Conservation (phyloP, 164 flowering plant species). For the Magnolia sinica region DNA sequence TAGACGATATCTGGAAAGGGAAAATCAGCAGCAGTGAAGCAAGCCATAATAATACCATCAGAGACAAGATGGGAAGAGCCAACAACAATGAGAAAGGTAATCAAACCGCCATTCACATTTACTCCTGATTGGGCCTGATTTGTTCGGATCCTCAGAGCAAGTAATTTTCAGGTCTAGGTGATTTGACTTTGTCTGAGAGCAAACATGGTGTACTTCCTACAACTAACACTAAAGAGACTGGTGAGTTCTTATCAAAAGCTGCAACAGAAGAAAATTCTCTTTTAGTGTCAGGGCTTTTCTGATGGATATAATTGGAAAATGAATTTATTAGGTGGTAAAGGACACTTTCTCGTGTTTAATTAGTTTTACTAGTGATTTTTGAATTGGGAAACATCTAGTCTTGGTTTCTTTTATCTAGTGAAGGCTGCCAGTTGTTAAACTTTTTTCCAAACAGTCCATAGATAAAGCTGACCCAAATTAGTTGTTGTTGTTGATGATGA, state of each 20-base stretch:
- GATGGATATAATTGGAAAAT: constrained; percentile 11
- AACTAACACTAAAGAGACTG: constrained; percentile 17
- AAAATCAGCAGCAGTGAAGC: constrained; percentile 59
- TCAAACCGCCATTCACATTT: not conserved
- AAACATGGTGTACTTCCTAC: constrained; percentile 20
- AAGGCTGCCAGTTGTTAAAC: no score
- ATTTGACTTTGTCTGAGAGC: constrained; percentile 19
- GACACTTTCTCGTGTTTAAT: not conserved
- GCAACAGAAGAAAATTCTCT: constrained; percentile 20
- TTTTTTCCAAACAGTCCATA: no score
- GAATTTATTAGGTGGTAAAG: constrained; percentile 21
- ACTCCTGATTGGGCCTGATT: not conserved
- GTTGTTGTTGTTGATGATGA: not conserved
- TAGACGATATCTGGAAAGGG: constrained; percentile 72
- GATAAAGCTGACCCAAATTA: no score
- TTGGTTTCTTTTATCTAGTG: constrained; percentile 5
- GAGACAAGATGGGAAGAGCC: constrained; percentile 32
- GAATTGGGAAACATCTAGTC: constrained; percentile 2
- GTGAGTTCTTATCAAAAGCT: constrained; percentile 14
- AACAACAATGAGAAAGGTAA: constrained; percentile 6
- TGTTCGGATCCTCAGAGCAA: not conserved
- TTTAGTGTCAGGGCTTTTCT: constrained; percentile 19
- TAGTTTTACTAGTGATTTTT: constrained; percentile 17
- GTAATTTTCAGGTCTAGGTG: constrained; percentile 12
- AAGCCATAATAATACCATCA: constrained; percentile 38